A percentile compares a stretch with the other conserved stretches of the same genome.
Conservation (phyloP, 208 protist species). For the Histomonas meleagridis region DNA sequence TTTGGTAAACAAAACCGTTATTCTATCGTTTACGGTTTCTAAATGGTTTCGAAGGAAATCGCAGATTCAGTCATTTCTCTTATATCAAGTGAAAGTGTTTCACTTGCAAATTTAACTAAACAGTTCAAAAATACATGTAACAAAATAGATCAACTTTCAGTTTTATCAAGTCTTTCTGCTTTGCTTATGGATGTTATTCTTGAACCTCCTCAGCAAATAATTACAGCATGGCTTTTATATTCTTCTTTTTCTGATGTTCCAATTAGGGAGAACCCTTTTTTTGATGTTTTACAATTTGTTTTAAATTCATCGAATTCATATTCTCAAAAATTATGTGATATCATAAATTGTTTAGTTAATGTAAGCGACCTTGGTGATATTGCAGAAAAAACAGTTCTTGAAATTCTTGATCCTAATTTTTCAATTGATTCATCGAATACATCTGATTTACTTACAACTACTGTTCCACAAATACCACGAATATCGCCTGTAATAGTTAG, state of each 20-base stretch:
- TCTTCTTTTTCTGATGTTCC: neutral
- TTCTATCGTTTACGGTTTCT: too few relatives aligned
- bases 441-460: neutral
- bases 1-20: too few relatives aligned
- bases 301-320: neutral
- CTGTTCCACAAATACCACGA: neutral
- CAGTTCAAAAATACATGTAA: neutral
- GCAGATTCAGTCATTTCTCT: neutral
- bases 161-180: neutral
- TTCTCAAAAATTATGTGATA: neutral
- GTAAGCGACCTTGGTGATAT: neutral
- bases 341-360: neutral
- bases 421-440: neutral
- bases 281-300: neutral
- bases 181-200: conserved; percentile 2
- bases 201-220: conserved; percentile 7
- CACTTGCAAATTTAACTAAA: neutral
- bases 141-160: neutral
- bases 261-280: neutral
- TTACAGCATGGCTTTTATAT: neutral
- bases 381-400: neutral
- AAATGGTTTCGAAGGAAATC: neutral
- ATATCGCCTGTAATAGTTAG: neutral
- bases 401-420: conserved; percentile 31
- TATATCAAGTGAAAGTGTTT: neutral